Evolutionary conservation across 1,139 yeast genomes (phyloP), one percentile per base, ranked within the genome.

Genomic region (Sugiyamaella novakii): DNA sequence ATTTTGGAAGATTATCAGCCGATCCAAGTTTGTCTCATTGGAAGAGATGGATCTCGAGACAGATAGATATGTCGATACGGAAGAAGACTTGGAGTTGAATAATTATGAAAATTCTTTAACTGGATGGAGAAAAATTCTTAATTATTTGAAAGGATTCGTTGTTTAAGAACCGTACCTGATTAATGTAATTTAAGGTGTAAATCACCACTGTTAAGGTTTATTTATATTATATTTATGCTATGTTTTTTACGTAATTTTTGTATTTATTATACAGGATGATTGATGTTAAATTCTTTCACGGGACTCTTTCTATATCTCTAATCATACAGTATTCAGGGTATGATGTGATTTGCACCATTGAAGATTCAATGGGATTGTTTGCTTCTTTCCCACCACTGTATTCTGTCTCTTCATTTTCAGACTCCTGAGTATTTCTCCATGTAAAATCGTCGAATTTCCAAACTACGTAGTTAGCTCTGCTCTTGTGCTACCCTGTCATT

Each of bases 391-490:
- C 45, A 21, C 25, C 25, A 22, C 8, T 22, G 25, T 30, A 22
- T 19, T 82, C 77, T 27, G 19, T 25, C n/a, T 30, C 34, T 11
- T 37, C 38, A 15, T 17, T 21, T 10, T 44, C 48, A 6, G 24
- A 24, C 19, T 82, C 77, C 73, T 96, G 78, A 1, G 96, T 88
- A 59, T 86, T 95, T 63, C 96, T 96, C 97, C 97, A 89, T 65
- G 91, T 81, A 67, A 89, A 89, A 67, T 89, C 96, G 69, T 89
- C 97, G 69, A 89, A 88, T 65, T 87, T 88, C 97, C 97, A 89
- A 58, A 60, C 59, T 57, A 34, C n/a, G 54, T 58, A 2, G 84
- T 1, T 45, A 43, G 43, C 25, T n/a, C n/a, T n/a, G n/a, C n/a
- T n/a, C n/a, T n/a, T n/a, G n/a, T n/a, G n/a, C n/a, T n/a, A n/a